A percentile compares a stretch with the other conserved stretches of the same genome.
phyloP scores from a whole-genome alignment of 129 eudicot species.

The Pittosporum tobira region DNA sequence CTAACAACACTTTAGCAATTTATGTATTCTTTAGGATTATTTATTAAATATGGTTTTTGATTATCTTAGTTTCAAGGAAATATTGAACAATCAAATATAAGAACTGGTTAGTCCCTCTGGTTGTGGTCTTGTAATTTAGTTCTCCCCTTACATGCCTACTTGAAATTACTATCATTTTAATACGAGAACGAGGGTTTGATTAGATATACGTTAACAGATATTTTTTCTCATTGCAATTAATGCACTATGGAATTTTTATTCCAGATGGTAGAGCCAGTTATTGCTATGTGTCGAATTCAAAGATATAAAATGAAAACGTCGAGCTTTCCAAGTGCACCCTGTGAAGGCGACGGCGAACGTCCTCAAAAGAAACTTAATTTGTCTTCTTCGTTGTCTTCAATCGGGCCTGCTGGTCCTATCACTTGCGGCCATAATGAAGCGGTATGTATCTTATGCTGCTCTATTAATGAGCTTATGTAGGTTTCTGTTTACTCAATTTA shows the following conservation, averaged over 20 bases:
- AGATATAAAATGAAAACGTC: slow-evolving; percentile 19
- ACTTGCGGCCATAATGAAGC: slow-evolving; percentile 19
- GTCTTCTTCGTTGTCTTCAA: slow-evolving; percentile 22
- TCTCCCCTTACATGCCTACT: not conserved
- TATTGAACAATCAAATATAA: too few relatives aligned
- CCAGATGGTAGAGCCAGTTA: slow-evolving; percentile 50
- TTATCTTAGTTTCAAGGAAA: not conserved
- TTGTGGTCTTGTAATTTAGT: too few relatives aligned
- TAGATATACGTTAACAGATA: not conserved
- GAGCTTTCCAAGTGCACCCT: slow-evolving; percentile 15
- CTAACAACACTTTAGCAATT: not conserved
- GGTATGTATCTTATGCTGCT: slow-evolving; percentile 21
- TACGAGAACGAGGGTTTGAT: not conserved
- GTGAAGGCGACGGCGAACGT: slow-evolving; percentile 18
- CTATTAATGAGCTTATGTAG: not conserved
- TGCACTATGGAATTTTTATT: slow-evolving; percentile 5
- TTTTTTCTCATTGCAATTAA: not conserved
- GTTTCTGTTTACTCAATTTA: not conserved
- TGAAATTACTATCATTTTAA: not conserved
- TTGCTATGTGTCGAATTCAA: slow-evolving; percentile 32
- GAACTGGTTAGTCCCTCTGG: too few relatives aligned
- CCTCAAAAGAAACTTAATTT: slow-evolving; percentile 50
- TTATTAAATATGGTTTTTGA: not conserved
- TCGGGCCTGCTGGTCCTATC: slow-evolving; percentile 21
- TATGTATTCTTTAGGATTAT: not conserved